Base-by-base conservation (phyloP, 306 rosid genomes). In the Rosa lucieae region DNA sequence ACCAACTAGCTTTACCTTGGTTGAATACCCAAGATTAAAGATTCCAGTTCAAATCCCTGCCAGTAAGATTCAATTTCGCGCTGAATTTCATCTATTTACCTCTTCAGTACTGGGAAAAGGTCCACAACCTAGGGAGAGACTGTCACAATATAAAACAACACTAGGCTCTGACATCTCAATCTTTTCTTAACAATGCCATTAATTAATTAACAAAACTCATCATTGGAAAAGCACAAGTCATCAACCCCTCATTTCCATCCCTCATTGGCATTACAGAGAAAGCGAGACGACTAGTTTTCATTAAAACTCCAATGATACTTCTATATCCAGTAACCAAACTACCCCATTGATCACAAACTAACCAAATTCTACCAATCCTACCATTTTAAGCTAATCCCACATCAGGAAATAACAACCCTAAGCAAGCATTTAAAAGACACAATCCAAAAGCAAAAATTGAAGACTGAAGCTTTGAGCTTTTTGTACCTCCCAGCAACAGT, bases 401-500 rank as follows among this genome's bases (percentile, higher is more conserved):
- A 9, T 55, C 5, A 70, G 42, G 5, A 11, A 44, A 62, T 29
- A 62, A 4, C n/a, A n/a, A 21, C 35, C 18, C 8, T 58, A 49
- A 14, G 1, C 17, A 21, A n/a, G 35, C 68, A 73, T 42, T 29
- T 20, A 8, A 58, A 6, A 21, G 23, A 52, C 20, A 48, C 46
- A 65, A 39, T 13, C 20, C 11, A 55, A 29, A 46, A 17, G 6
- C 1, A 10, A 48, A 83, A 47, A 37, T 40, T 37, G 17, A 76
- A 79, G 56, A 48, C 18, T 23, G 20, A 1, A 53, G 49, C 20
- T 53, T 11, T 52, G 5, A 67, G 23, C 72, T 67, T 62, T 67
- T 0, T 5, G 48, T 82, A 96, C 99, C 99, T 90, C 29, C 99
- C 97, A 37, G 93, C 85, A 83, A 90, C 92, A 26, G 97, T 90